Evolutionary conservation across 1,139 yeast genomes (phyloP), one percentile per base, ranked within the genome.

Genomic region (Geotrichum bryndzae): DNA sequence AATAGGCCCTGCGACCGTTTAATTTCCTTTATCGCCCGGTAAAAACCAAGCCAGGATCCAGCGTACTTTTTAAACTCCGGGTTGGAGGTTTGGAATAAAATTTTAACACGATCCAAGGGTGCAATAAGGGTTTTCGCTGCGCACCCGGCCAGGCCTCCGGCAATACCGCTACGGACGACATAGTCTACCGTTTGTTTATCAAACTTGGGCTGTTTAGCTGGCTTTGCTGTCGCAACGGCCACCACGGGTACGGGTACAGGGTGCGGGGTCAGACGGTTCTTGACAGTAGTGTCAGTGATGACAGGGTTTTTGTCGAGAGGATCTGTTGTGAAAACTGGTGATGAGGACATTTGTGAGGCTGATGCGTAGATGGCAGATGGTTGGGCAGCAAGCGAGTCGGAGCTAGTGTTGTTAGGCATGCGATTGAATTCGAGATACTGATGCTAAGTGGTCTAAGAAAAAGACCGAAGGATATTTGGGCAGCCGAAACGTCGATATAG

Each of bases 111-210:
- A 74, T 94, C 99, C 61, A 94, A 76, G 0, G 99, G 99, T 0
- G 99, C 99, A 55, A 94, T 89, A 59, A 92, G 79, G 0, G 98
- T 91, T 71, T 94, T 94, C 6, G 97, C 99, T 8, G 95, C 90
- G 61, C 92, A 85, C 0, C 99, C 99, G 0, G 99, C 97, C 0
- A 90, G 70, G 0, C 99, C 99, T 13, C 99, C 99, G 0, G 99
- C 96, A 0, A 91, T 69, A 0, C 97, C 99, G 29, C 96, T 87
- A 64, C 90, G 81, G 45, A 90, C 65, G 23, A 94, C 86, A 73
- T 94, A 94, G 63, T 88, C 92, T 45, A 87, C 66, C 6, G 92
- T 86, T 63, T 84, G 88, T 69, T 87, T 90, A 69, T 89, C 86
- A 38, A 82, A 65, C 41, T 52, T 46, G 41, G 53, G 18, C 31